A percentile compares a stretch with the other conserved stretches of the same genome.
Evolutionary conservation across 805 yeast species (phyloP).

Genomic region (Wickerhamomyces ciferrii): DNA sequence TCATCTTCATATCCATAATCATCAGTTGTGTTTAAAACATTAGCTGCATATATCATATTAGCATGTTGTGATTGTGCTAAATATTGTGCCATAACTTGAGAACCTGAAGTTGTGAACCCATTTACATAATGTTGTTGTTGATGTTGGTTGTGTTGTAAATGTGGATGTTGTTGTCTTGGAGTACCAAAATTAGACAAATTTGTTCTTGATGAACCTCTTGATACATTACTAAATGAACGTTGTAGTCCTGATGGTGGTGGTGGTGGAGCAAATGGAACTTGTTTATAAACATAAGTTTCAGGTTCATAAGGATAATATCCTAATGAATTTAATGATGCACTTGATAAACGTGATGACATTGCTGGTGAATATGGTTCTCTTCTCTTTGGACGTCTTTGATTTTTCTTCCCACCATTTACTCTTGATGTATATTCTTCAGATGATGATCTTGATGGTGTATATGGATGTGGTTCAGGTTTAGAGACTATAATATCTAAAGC

Average conservation of each 20-base stretch:
- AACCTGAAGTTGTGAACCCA: conserved; percentile 39
- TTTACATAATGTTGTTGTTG: not conserved
- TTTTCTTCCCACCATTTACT: not conserved
- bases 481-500: not conserved
- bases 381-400: not conserved
- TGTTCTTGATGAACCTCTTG: conserved; percentile 1
- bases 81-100: conserved; percentile 76
- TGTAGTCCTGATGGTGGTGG: not conserved
- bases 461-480: not conserved
- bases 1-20: conserved; percentile 22
- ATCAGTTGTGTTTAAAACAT: conserved; percentile 46
- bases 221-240: conserved; percentile 1
- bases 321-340: conserved; percentile 12
- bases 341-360: conserved; percentile 11
- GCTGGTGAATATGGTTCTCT: conserved; percentile 6
- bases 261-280: conserved; percentile 12
- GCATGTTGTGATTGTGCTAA: conserved; percentile 70
- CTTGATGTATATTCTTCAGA: not conserved
- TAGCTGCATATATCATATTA: conserved; percentile 45
- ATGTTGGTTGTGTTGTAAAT: not conserved
- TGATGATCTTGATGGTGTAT: conserved; percentile 1
- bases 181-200: conserved; percentile 5
- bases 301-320: conserved; percentile 6
- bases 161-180: not conserved
- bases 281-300: conserved; percentile 2